These are phyloP conservation scores for Alternaria viburni DNA, from an alignment of 2,329 filamentous ascomycete genomes.

Conservation along the genomic window DNA sequence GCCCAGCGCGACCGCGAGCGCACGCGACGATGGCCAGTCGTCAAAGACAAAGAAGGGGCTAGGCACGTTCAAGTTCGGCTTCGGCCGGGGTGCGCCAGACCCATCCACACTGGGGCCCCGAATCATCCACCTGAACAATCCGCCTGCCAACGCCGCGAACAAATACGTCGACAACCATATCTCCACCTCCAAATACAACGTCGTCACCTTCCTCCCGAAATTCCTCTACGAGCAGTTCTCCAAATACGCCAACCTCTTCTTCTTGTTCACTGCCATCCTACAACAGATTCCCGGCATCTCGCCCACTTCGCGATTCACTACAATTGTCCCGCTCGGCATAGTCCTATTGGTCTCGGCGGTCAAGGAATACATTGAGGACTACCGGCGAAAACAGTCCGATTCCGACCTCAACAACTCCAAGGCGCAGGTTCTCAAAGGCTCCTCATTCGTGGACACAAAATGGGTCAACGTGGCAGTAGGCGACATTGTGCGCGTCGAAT, in stretches of 20 bases:
- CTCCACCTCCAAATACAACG: slow-evolving; percentile 96
- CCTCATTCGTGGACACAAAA: slow-evolving; percentile 81
- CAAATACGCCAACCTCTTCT: slow-evolving; percentile 99
- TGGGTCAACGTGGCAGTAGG: slow-evolving; percentile 95
- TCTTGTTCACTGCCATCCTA: slow-evolving; percentile 92
- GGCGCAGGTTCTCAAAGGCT: slow-evolving; percentile 81
- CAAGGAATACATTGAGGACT: slow-evolving; percentile 94
- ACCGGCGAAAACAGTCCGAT: slow-evolving; percentile 85
- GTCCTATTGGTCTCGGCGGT: slow-evolving; percentile 93
- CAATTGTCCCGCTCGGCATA: slow-evolving; percentile 89
- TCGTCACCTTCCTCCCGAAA: slow-evolving; percentile 91
- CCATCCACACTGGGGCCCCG: slow-evolving; percentile 89
- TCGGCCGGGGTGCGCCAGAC: slow-evolving; percentile 83
- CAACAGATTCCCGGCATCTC: slow-evolving; percentile 96
- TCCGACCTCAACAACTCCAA: slow-evolving; percentile 86
- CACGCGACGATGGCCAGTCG: slow-evolving; percentile 42
- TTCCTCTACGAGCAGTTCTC: slow-evolving; percentile 99
- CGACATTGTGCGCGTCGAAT: slow-evolving; percentile 90
- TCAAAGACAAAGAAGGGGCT: slow-evolving; percentile 49
- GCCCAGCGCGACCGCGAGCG: slow-evolving; percentile 50
- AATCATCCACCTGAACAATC: slow-evolving; percentile 95
- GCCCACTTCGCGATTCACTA: slow-evolving; percentile 94
- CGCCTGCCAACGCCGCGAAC: slow-evolving; percentile 84
- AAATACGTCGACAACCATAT: slow-evolving; percentile 97
- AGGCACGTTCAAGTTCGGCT: slow-evolving; percentile 87